Evolutionary conservation across 2,329 filamentous ascomycete genomes (phyloP).

Genomic region (Phialophora verrucosa): DNA sequence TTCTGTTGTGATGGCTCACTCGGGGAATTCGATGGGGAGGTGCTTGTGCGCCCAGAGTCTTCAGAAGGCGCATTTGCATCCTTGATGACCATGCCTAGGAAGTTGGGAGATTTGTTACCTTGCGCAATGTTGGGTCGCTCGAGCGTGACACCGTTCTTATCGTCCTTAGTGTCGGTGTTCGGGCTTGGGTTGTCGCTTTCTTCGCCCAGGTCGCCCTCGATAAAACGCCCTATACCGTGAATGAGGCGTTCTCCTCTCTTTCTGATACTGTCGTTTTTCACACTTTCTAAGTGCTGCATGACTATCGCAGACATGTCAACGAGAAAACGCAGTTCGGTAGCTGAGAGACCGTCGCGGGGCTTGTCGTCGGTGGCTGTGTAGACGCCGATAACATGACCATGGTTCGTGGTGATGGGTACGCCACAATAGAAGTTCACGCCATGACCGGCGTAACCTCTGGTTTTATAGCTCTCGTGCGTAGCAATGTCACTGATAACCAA

Average conservation of each 20-base stretch:
- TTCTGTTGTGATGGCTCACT: neutral
- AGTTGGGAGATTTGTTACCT: constrained; percentile 1
- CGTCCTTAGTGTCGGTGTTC: neutral
- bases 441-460: constrained; percentile 45
- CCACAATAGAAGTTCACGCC: constrained; percentile 60
- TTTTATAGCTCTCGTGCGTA: constrained; percentile 48
- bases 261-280: constrained; percentile 58
- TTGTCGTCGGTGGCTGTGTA: constrained; percentile 65
- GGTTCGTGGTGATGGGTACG: constrained; percentile 65
- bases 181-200: neutral
- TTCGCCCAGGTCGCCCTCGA: constrained; percentile 49
- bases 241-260: constrained; percentile 61
- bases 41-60: neutral
- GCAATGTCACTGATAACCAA: constrained; percentile 49
- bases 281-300: constrained; percentile 67
- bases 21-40: neutral
- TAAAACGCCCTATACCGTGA: constrained; percentile 60
- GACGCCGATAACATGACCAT: constrained; percentile 64
- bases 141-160: neutral
- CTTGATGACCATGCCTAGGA: constrained; percentile 20
- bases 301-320: constrained; percentile 62
- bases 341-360: constrained; percentile 58
- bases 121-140: neutral
- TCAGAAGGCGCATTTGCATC: constrained; percentile 17
- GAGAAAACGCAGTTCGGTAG: constrained; percentile 60